Percentiles rank a stretch among this genome's conserved stretches.
Conservation (phyloP, 805 yeast genomes). For the Blastobotrys muscicola region DNA sequence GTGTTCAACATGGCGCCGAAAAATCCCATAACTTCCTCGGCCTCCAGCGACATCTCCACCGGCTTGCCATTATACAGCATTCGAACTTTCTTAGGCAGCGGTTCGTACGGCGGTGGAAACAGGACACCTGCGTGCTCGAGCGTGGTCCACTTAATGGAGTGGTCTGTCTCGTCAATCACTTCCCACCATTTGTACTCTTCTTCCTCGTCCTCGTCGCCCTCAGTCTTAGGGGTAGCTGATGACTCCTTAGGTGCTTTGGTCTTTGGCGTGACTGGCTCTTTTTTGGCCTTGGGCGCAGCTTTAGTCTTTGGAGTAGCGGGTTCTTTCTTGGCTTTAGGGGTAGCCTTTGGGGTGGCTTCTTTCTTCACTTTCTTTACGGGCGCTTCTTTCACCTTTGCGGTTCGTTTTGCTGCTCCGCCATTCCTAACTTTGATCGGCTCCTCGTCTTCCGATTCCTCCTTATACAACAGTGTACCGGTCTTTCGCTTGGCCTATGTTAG, state of each 20-base stretch:
- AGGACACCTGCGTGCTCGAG: constrained; percentile 84
- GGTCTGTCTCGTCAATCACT: constrained; percentile 54
- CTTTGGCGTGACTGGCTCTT: constrained; percentile 3
- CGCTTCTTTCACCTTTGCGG: constrained; percentile 1
- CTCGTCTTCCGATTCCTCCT: constrained; percentile 3
- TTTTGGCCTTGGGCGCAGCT: constrained; percentile 1
- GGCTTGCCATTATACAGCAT: constrained; percentile 68
- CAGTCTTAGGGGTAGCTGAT: constrained; percentile 5
- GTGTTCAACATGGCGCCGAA: constrained; percentile 81
- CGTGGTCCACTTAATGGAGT: constrained; percentile 75
- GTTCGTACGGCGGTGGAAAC: constrained; percentile 88
- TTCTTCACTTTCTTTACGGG: constrained; percentile 9
- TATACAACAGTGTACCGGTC: neutral
- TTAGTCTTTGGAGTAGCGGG: neutral
- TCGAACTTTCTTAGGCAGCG: constrained; percentile 69
- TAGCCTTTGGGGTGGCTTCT: constrained; percentile 3
- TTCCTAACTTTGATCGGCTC: constrained; percentile 1
- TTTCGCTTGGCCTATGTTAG: constrained; percentile 1
- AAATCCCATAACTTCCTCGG: constrained; percentile 96
- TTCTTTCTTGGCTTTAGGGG: constrained; percentile 2
- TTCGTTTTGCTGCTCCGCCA: neutral
- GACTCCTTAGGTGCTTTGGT: neutral
- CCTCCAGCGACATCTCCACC: constrained; percentile 63
- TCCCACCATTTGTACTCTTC: constrained; percentile 83
- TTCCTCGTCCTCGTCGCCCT: constrained; percentile 43